A percentile compares a stretch with the other conserved stretches of the same genome.
Evolutionary conservation across 495 filamentous ascomycete genomes (phyloP).

Genomic region (Neurospora cerealis): DNA sequence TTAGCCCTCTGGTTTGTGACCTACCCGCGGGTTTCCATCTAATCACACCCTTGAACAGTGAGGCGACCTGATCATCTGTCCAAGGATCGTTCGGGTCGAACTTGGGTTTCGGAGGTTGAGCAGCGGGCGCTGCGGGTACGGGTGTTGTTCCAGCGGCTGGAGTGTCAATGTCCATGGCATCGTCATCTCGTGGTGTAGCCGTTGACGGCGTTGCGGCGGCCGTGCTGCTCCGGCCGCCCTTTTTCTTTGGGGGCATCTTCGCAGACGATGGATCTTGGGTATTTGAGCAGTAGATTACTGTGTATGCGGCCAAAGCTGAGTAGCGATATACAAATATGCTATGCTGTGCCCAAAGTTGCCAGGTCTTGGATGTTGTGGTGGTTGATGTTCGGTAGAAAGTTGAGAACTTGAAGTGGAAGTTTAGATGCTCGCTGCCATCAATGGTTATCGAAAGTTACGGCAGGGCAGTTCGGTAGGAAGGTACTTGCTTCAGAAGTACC

Average conservation of each 20-base stretch:
- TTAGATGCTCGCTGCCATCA: neutral
- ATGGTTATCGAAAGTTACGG: neutral
- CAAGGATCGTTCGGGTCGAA: conserved; percentile 57
- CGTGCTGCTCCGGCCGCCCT: conserved; percentile 31
- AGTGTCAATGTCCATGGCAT: conserved; percentile 43
- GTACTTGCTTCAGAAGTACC: neutral
- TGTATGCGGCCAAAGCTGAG: neutral
- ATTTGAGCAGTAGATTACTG: neutral
- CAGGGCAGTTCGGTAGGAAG: neutral
- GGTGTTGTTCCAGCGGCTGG: conserved; percentile 35
- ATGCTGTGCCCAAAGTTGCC: neutral
- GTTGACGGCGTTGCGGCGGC: conserved; percentile 21
- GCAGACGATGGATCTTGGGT: neutral
- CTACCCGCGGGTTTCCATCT: conserved; percentile 90
- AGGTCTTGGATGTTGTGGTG: neutral
- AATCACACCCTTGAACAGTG: conserved; percentile 79
- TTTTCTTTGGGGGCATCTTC: conserved; percentile 69
- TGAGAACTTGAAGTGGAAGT: neutral
- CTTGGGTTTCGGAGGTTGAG: conserved; percentile 9
- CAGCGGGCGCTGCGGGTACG: conserved; percentile 23
- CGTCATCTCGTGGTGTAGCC: conserved; percentile 37
- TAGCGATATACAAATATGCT: neutral
- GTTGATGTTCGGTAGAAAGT: neutral
- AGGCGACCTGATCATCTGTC: conserved; percentile 92
- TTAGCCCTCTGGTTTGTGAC: conserved; percentile 5